A percentile compares a stretch with the other conserved stretches of the same genome.
These are phyloP conservation scores for Aspergillus olivimuriae DNA, from an alignment of 495 filamentous ascomycete genomes.

Conservation along the genomic window DNA sequence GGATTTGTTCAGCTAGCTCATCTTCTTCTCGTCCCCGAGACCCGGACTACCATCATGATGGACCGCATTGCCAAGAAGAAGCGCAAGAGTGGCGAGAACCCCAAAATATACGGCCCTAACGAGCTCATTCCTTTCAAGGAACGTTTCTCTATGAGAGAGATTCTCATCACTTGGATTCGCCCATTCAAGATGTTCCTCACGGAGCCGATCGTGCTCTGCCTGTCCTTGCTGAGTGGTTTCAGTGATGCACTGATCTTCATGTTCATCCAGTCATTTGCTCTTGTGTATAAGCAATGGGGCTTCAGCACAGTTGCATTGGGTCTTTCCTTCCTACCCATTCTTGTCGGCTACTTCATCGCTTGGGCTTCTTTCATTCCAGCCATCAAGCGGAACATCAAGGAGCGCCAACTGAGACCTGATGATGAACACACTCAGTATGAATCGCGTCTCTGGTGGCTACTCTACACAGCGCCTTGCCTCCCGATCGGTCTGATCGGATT, in stretches of 20 bases:
- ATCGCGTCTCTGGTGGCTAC: constrained; percentile 53
- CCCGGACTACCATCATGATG: constrained; percentile 54
- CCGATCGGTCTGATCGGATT: constrained; percentile 58
- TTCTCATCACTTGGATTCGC: constrained; percentile 50
- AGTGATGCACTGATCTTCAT: constrained; percentile 61
- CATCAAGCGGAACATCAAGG: constrained; percentile 44
- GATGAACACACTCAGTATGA: constrained; percentile 54
- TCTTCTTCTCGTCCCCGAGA: constrained; percentile 50
- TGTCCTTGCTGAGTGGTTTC: constrained; percentile 55
- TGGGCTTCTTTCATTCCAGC: constrained; percentile 48
- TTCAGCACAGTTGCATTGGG: constrained; percentile 47
- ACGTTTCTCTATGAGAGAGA: constrained; percentile 51
- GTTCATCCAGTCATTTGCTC: constrained; percentile 55
- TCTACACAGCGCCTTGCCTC: constrained; percentile 50
- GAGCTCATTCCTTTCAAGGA: constrained; percentile 53
- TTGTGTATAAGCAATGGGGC: constrained; percentile 54
- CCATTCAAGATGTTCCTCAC: constrained; percentile 57
- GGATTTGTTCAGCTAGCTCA: constrained; percentile 49
- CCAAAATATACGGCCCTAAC: constrained; percentile 57
- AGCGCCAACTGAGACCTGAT: constrained; percentile 43
- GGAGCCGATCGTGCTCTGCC: constrained; percentile 54
- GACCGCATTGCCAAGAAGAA: constrained; percentile 51
- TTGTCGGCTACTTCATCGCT: constrained; percentile 55
- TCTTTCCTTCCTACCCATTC: constrained; percentile 51
- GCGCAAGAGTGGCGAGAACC: constrained; percentile 43